Conservation (phyloP, 1,284 basidiomycete genomes). For the Polyporus tsugae region DNA sequence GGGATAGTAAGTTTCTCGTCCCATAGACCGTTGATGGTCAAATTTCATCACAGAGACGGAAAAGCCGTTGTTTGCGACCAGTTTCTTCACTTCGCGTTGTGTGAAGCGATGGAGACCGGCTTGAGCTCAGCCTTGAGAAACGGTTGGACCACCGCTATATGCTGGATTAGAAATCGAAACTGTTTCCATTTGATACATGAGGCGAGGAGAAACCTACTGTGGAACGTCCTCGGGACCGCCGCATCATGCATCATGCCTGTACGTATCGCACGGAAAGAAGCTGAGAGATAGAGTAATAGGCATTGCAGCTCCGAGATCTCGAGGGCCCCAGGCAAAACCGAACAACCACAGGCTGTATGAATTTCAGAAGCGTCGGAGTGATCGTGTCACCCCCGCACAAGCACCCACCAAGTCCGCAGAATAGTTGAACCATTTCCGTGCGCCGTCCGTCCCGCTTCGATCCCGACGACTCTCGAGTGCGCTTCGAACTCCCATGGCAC, state of each 20-base stretch:
- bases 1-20: no score
- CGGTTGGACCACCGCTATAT: background rate
- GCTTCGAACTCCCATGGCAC: background rate
- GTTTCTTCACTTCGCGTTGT: background rate
- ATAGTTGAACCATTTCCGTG: background rate
- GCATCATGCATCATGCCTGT: background rate
- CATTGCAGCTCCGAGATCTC: conserved; percentile 4
- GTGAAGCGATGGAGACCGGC: background rate
- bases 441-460: background rate
- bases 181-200: background rate
- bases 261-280: background rate
- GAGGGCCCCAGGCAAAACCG: background rate
- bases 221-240: background rate
- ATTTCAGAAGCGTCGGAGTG: background rate
- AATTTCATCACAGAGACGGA: background rate
- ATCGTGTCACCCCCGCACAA: background rate
- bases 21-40: no score
- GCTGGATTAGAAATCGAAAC: background rate
- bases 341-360: background rate
- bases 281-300: conserved; percentile 4
- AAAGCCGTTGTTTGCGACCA: background rate
- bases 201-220: background rate
- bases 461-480: background rate
- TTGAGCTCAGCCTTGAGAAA: no score
- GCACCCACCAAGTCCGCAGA: background rate